Conservation (phyloP, 805 yeast species). For the Sungouiozyma ichnusensis region DNA sequence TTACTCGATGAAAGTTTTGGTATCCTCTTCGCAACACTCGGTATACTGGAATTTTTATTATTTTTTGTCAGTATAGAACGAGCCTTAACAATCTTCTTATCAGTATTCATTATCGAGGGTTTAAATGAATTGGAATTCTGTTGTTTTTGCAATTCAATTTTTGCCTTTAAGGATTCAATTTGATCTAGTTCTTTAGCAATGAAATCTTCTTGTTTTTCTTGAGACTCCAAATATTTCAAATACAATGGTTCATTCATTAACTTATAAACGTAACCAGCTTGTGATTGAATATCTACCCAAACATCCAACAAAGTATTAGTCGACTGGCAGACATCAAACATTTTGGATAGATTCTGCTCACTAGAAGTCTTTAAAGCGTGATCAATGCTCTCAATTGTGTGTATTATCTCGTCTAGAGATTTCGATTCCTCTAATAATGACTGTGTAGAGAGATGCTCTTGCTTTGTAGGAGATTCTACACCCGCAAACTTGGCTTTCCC, state of each 20-base stretch:
- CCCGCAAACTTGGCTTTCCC: constrained; percentile 3
- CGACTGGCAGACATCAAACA: constrained; percentile 35
- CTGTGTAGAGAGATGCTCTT: constrained; percentile 18
- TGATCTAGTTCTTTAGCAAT: constrained; percentile 11
- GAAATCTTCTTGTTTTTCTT: constrained; percentile 21
- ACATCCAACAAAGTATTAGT: constrained; percentile 43
- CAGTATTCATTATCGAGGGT: not conserved
- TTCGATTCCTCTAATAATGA: constrained; percentile 24
- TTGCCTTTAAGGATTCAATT: constrained; percentile 13
- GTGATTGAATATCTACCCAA: constrained; percentile 54
- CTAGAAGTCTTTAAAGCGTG: constrained; percentile 10
- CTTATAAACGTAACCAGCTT: constrained; percentile 44
- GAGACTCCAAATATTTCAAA: constrained; percentile 27
- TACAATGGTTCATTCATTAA: constrained; percentile 33
- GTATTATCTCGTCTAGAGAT: constrained; percentile 21
- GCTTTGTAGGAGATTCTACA: constrained; percentile 1
- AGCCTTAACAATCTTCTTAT: not conserved
- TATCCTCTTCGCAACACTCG: constrained; percentile 15
- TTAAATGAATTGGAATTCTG: not conserved
- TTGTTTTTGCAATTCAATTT: constrained; percentile 8
- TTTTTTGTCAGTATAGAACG: not conserved
- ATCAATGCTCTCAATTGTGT: constrained; percentile 20
- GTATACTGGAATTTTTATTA: constrained; percentile 10
- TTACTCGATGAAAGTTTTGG: constrained; percentile 19
- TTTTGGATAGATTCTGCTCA: constrained; percentile 25